Conservation (phyloP, 768 basidiomycete genomes). For the Phanerochaete carnosa region DNA sequence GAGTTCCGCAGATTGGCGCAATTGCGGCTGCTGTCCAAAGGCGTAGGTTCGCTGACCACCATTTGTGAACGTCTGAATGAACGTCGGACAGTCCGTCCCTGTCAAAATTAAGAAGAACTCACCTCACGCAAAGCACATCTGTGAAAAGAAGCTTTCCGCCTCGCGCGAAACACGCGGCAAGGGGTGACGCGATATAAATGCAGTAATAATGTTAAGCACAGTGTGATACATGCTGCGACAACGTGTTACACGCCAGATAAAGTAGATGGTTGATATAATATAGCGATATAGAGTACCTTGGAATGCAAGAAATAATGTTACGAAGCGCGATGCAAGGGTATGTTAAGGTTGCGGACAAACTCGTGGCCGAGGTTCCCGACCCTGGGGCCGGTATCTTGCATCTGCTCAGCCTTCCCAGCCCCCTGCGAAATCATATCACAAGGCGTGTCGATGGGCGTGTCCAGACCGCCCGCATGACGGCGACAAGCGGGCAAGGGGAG, state of each 20-base stretch:
- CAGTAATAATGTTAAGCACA: neutral
- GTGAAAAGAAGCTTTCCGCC: slow-evolving; percentile 9
- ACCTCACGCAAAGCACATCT: neutral
- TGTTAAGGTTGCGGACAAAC: slow-evolving; percentile 5
- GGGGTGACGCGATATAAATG: neutral
- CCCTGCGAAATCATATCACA: slow-evolving; percentile 8
- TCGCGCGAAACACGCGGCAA: slow-evolving; percentile 20
- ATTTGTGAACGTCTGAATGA: neutral
- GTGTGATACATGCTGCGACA: slow-evolving; percentile 12
- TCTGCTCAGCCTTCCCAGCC: slow-evolving; percentile 10
- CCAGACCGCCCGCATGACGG: neutral
- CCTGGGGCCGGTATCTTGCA: slow-evolving; percentile 1
- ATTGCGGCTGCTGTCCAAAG: neutral
- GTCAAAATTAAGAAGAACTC: slow-evolving; percentile 5
- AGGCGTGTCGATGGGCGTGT: neutral
- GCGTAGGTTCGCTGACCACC: neutral
- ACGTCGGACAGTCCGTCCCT: neutral
- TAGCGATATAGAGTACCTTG: slow-evolving; percentile 8
- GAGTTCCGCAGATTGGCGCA: neutral
- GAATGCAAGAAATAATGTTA: slow-evolving; percentile 8
- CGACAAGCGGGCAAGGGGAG: slow-evolving; percentile 7
- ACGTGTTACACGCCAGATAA: slow-evolving; percentile 10
- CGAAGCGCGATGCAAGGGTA: neutral
- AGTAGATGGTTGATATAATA: neutral
- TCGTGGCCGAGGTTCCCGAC: slow-evolving; percentile 12